Conservation (phyloP, 2,329 filamentous ascomycete species). For the Sphaerulina musiva region DNA sequence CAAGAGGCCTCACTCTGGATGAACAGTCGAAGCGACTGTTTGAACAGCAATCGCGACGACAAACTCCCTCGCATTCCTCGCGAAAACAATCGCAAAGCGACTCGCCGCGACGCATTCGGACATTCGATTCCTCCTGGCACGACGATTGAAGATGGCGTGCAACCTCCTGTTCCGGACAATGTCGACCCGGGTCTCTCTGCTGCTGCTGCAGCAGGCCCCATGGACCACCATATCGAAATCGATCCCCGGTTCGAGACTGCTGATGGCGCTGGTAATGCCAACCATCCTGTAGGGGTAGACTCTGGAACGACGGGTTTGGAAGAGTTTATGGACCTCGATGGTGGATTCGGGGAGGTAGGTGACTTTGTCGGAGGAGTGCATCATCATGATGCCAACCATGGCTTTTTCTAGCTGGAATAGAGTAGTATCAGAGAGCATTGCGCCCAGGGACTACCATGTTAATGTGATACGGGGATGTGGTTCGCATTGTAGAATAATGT, state of each 20-base stretch:
- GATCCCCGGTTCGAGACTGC: conserved; percentile 31
- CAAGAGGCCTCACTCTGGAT: conserved; percentile 33
- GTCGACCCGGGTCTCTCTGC: conserved; percentile 18
- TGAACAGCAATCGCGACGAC: conserved; percentile 27
- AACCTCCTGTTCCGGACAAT: conserved; percentile 27
- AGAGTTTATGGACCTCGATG: conserved; percentile 41
- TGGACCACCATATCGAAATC: conserved; percentile 21
- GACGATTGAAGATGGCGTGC: conserved; percentile 37
- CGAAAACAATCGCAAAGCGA: conserved; percentile 29
- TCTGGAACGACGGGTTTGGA: conserved; percentile 26
- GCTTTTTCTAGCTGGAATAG: conserved; percentile 5
- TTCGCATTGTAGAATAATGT: no score
- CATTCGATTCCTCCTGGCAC: conserved; percentile 35
- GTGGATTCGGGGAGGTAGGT: conserved; percentile 23
- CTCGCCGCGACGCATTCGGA: conserved; percentile 40
- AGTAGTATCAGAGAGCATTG: neutral
- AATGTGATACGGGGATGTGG: no score
- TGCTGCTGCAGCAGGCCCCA: neutral
- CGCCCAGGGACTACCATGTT: neutral
- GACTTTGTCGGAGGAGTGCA: conserved; percentile 21
- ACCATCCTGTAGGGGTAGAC: neutral
- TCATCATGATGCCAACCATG: neutral
- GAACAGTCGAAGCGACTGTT: conserved; percentile 34
- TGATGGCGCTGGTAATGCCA: conserved; percentile 12
- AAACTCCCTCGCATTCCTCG: conserved; percentile 28